Base-by-base conservation (phyloP, 495 filamentous ascomycete genomes). In the Neurospora sp. region DNA sequence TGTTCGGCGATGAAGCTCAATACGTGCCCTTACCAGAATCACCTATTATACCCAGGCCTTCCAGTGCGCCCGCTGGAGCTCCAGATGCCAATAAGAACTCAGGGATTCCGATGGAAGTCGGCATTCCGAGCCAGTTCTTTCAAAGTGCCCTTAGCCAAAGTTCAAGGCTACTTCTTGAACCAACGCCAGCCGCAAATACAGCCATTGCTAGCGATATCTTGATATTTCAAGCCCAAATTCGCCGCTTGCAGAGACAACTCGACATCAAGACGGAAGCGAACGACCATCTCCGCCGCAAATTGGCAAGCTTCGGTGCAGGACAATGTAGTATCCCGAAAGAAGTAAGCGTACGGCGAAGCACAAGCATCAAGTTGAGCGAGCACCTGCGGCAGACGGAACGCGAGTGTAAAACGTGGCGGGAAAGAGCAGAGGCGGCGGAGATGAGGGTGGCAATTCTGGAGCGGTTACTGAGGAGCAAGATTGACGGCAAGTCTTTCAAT, bases 371-470 rank as follows among this genome's bases (percentile, higher is more conserved):
- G 9, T 65, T 88, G 48, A 80, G 80, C 46, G 82, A 85, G 71
- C 80, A 84, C 73, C 77, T 89, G 39, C 76, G 81, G 20, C 74
- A 80, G 5, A 80, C 82, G n/a, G 82, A 81, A 70, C 78, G 78
- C 35, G 85, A 88, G 68, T 76, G 80, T 48, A 73, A 77, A 39
- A 77, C 79, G 69, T 90, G 88, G 87, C 82, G 81, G 70, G 79
- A 77, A 37, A 79, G 85, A 69, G 88, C 88, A 1, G 82, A 87
- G 76, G 75, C 78, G 14, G 86, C 86, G 0, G 87, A 89, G 81
- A 82, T 78, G 75, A 79, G 81, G 35, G 76, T 88, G 0, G 73
- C 76, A 11, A 74, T 81, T 6, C 80, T 86, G 65, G 77, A 84
- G 73, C 73, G 46, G 74, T 81, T 22, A 74, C 74, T 39, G 27